phyloP scores from a whole-genome alignment of 2,329 filamentous ascomycete species.

The Lecanosticta acicola region DNA sequence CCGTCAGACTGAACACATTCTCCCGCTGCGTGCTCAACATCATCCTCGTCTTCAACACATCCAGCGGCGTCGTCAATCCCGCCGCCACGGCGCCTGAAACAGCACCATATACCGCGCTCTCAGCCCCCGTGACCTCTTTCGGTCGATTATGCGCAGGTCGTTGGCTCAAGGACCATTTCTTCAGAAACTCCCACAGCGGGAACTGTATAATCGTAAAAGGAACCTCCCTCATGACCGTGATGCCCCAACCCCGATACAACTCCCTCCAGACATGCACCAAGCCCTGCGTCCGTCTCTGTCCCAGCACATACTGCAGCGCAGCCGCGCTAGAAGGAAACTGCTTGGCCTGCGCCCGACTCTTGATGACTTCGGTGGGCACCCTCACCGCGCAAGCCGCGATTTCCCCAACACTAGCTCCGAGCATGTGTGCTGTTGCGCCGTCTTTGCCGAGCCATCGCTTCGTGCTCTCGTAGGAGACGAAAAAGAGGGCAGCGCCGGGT shows the following conservation, averaged over 20 bases:
- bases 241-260: slow-evolving; percentile 84
- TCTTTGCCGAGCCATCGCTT: slow-evolving; percentile 19
- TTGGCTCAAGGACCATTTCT: slow-evolving; percentile 57
- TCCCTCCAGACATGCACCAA: slow-evolving; percentile 64
- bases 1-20: slow-evolving; percentile 55
- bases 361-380: slow-evolving; percentile 93
- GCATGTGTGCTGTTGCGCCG: slow-evolving; percentile 59
- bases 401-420: slow-evolving; percentile 80
- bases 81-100: slow-evolving; percentile 79
- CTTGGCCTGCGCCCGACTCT: slow-evolving; percentile 89
- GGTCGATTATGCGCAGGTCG: slow-evolving; percentile 25
- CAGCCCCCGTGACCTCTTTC: slow-evolving; percentile 59
- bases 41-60: slow-evolving; percentile 93
- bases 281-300: slow-evolving; percentile 36
- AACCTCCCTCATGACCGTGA: slow-evolving; percentile 92
- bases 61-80: slow-evolving; percentile 81
- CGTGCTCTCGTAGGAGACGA: slow-evolving; percentile 43
- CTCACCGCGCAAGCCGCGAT: slow-evolving; percentile 85
- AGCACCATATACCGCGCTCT: slow-evolving; percentile 81
- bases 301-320: slow-evolving; percentile 64
- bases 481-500: slow-evolving; percentile 93
- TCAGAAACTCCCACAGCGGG: slow-evolving; percentile 91
- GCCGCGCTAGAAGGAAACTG: slow-evolving; percentile 65
- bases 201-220: slow-evolving; percentile 98
- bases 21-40: slow-evolving; percentile 75